Evolutionary conservation across 805 yeast genomes (phyloP).

Genomic region (Teunomyces gatunensis): DNA sequence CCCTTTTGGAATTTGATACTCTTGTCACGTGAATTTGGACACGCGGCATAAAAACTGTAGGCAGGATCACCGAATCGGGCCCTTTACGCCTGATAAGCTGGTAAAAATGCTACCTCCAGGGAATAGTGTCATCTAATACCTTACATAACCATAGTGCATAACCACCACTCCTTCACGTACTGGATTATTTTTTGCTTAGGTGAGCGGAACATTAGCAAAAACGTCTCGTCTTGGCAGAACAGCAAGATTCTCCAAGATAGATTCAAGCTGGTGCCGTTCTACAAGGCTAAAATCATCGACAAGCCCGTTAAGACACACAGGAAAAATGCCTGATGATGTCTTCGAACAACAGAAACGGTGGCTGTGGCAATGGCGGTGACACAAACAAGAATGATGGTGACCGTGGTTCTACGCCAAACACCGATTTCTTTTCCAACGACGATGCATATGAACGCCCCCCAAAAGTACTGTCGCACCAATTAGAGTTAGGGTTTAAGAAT

Average conservation of each 20-base stretch:
- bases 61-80: too few species aligned
- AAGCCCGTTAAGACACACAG: slow-evolving; percentile 29
- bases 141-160: too few species aligned
- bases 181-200: too few species aligned
- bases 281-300: slow-evolving; percentile 40
- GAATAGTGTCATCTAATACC: too few species aligned
- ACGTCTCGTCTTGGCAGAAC: slow-evolving; percentile 37
- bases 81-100: too few species aligned
- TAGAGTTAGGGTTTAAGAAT: background rate
- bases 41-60: too few species aligned
- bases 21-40: too few species aligned
- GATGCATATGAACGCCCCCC: slow-evolving; percentile 7
- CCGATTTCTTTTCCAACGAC: slow-evolving; percentile 24
- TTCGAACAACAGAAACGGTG: slow-evolving; percentile 13
- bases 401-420: slow-evolving; percentile 25
- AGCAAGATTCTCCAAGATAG: slow-evolving; percentile 41
- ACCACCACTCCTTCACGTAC: too few species aligned
- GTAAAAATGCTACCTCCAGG: too few species aligned
- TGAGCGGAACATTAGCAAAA: slow-evolving; percentile 5
- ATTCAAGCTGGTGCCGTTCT: slow-evolving; percentile 46
- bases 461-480: background rate
- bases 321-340: slow-evolving; percentile 25
- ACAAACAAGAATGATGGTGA: slow-evolving; percentile 5
- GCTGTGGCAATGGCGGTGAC: background rate
- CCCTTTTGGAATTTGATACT: too few species aligned